Evolutionary conservation across 805 yeast species (phyloP).

Genomic region (Saccharomycopsis sp.): DNA sequence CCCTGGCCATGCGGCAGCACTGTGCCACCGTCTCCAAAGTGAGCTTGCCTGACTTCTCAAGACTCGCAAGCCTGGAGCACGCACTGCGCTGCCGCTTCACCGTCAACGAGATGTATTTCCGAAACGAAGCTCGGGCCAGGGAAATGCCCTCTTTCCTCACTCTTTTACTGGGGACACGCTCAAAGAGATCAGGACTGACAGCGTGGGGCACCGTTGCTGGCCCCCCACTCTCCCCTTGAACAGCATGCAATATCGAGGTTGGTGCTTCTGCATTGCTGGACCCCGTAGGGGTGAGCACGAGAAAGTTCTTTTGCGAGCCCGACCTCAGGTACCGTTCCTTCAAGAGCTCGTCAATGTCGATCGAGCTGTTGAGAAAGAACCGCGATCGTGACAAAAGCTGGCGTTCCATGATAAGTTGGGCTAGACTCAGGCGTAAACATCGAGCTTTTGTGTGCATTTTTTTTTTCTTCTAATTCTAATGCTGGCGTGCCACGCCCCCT

Average conservation of each 20-base stretch:
- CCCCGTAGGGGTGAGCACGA: conserved; percentile 18
- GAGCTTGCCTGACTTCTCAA: too few relatives aligned
- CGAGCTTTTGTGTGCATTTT: too few relatives aligned
- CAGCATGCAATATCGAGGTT: conserved; percentile 5
- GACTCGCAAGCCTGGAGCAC: not conserved
- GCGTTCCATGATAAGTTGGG: conserved; percentile 12
- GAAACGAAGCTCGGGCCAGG: conserved; percentile 10
- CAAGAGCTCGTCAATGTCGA: conserved; percentile 17
- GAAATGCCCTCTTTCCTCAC: not conserved
- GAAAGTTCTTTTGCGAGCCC: conserved; percentile 15
- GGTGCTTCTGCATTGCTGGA: not conserved
- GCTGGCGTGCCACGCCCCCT: not conserved
- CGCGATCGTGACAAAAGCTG: conserved; percentile 17
- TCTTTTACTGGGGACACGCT: conserved; percentile 1
- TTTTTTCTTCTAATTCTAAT: not conserved
- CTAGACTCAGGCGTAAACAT: too few relatives aligned
- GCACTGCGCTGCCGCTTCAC: conserved; percentile 4
- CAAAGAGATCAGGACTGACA: too few relatives aligned
- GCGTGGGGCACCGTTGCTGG: too few relatives aligned
- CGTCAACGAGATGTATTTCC: conserved; percentile 3
- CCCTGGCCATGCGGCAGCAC: too few relatives aligned
- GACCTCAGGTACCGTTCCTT: conserved; percentile 15
- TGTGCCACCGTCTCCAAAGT: too few relatives aligned
- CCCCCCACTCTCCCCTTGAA: not conserved
- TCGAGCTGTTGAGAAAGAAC: conserved; percentile 11